phyloP scores from a whole-genome alignment of 2,329 filamentous ascomycete genomes.

The Fusarium pseudocircinatum region DNA sequence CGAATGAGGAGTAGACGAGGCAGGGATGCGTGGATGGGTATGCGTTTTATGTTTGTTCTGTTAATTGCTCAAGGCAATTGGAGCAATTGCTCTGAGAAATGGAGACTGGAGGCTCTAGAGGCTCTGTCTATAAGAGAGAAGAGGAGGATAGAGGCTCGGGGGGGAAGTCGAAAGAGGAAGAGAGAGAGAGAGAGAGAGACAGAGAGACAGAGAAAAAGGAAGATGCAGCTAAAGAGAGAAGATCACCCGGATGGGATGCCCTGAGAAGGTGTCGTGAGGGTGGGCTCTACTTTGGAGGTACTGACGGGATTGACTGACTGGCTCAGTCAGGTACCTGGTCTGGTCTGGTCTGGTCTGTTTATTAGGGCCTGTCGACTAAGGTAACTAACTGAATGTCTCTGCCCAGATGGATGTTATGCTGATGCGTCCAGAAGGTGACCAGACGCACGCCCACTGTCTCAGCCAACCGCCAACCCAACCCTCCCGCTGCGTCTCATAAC shows the following conservation, averaged over 20 bases:
- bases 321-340: conserved; percentile 2
- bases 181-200: conserved; percentile 8
- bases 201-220: conserved; percentile 14
- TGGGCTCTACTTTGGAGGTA: conserved; percentile 10
- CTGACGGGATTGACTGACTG: neutral
- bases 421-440: conserved; percentile 14
- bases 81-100: conserved; percentile 22
- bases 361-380: conserved; percentile 3
- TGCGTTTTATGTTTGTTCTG: conserved; percentile 1
- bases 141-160: conserved; percentile 9
- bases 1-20: neutral
- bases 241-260: conserved; percentile 13
- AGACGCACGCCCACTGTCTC: conserved; percentile 7
- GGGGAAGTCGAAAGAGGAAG: neutral
- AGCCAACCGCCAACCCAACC: conserved; percentile 28
- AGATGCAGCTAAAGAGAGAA: conserved; percentile 23
- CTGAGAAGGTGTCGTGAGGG: conserved; percentile 29
- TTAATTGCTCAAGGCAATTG: conserved; percentile 22
- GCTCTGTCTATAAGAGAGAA: conserved; percentile 19
- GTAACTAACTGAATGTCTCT: neutral
- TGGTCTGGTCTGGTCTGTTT: neutral
- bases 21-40: neutral
- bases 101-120: conserved; percentile 23
- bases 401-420: conserved; percentile 10
- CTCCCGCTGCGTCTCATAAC: conserved; percentile 25